Conservation (phyloP, 2,329 filamentous ascomycete species). For the Curvularia sp. region DNA sequence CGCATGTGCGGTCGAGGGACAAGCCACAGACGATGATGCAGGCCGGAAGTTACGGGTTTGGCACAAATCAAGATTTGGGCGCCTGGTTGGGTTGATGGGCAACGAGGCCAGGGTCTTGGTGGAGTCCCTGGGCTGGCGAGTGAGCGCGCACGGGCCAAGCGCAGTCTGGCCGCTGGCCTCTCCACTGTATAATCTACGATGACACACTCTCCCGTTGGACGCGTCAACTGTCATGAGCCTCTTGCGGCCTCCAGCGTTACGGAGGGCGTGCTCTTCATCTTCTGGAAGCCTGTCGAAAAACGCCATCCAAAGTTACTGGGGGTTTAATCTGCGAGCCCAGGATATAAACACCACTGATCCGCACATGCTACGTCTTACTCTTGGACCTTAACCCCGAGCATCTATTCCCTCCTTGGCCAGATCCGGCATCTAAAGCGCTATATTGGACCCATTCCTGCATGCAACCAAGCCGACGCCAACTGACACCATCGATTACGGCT, state of each 20-base stretch:
- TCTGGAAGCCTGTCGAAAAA: background rate
- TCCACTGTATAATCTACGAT: conserved; percentile 20
- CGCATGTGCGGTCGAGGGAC: background rate
- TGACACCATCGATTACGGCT: conserved; percentile 25
- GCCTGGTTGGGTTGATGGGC: conserved; percentile 8
- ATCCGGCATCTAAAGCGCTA: conserved; percentile 10
- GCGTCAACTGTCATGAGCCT: conserved; percentile 19
- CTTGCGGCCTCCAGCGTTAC: conserved; percentile 11
- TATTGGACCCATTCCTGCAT: conserved; percentile 28
- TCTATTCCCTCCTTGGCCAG: conserved; percentile 9
- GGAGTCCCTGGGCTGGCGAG: conserved; percentile 12
- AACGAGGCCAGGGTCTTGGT: conserved; percentile 17
- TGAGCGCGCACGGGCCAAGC: conserved; percentile 12
- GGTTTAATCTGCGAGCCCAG: background rate
- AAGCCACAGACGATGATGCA: conserved; percentile 9
- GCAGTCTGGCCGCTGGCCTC: conserved; percentile 16
- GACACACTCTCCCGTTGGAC: conserved; percentile 16
- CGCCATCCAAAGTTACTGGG: no score
- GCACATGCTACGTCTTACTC: background rate
- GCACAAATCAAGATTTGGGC: conserved; percentile 14
- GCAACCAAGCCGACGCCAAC: conserved; percentile 34
- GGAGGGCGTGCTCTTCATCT: background rate
- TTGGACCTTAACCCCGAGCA: background rate
- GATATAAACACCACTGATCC: conserved; percentile 11
- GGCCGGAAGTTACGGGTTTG: conserved; percentile 10